Evolutionary conservation across 768 basidiomycete species (phyloP), one percentile per base, ranked within the genome.

Genomic region (Leccinum sublutescens): DNA sequence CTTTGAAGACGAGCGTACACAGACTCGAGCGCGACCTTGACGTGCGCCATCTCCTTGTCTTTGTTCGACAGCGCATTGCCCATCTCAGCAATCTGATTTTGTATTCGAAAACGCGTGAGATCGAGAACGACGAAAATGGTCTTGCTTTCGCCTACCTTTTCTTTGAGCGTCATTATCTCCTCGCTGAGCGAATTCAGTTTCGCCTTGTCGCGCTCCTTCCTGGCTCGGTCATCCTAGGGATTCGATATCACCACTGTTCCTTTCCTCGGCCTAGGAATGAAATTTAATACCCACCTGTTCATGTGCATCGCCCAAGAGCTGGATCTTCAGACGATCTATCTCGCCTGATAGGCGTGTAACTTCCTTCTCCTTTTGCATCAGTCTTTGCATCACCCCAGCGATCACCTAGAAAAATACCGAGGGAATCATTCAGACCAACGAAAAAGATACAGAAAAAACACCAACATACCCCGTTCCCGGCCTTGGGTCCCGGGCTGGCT

Each of bases 1-100:
- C 82, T 77, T 5, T 81, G 78, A 70, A 95, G 88, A n/a, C 89
- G 82, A 11, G 86, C 86, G 71, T 92, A 92, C 5, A 95, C 88
- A 7, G 90, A 88, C 71, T 94, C 91, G 38, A 97, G 77, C n/a
- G 92, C 89, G 14, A 88, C 86, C 68, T 93, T 92, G 40, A 95
- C 80, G 65, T 88, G 91, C 0, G 80, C 63, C 34, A 88, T 79
- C 57, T 94, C 89, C 68, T 92, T 93, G 62, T 88, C 84, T 66
- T 86, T 89, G 55, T 76, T 73, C 4, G 71, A 72, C 3, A 84
- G 49, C 3, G 72, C 64, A 4, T 66, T 72, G 48, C 85, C 85
- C 52, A 85, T 72, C 48, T 87, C 85, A 3, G 72, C 72, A 49
- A 78, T 78, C 89, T 94, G 66, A 1, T 36, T 53, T 43, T 50